Evolutionary conservation across 1,139 yeast species (phyloP).

Genomic region (Kurtzmaniella quercitrusa): DNA sequence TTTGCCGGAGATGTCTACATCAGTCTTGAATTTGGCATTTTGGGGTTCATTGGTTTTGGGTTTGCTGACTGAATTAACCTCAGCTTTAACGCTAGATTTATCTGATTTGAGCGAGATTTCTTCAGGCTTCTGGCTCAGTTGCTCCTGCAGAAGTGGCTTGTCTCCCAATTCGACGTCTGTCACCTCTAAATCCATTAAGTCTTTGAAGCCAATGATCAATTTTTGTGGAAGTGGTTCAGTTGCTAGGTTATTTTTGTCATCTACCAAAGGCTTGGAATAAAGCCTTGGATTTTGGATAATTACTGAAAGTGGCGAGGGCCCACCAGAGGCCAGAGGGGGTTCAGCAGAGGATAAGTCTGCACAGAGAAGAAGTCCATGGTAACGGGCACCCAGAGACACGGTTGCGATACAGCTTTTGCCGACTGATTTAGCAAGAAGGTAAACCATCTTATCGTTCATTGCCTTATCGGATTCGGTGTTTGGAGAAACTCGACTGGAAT

Average conservation of each 20-base stretch:
- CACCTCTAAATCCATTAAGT: constrained; percentile 60
- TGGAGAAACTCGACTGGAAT: background rate
- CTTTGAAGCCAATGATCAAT: constrained; percentile 53
- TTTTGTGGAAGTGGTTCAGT: constrained; percentile 37
- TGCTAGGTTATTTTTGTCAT: constrained; percentile 28
- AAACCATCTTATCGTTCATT: constrained; percentile 44
- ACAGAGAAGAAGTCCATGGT: constrained; percentile 53
- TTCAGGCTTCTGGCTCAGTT: too few species aligned
- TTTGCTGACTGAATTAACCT: constrained; percentile 7
- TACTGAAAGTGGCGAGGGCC: constrained; percentile 38
- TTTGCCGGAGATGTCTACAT: constrained; percentile 68
- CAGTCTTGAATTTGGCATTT: constrained; percentile 61
- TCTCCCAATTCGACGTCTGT: constrained; percentile 34
- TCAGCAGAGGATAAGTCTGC: constrained; percentile 23
- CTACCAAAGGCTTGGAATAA: constrained; percentile 28
- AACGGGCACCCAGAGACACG: constrained; percentile 57
- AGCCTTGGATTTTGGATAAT: constrained; percentile 46
- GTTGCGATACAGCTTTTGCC: constrained; percentile 59
- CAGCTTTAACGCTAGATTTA: background rate
- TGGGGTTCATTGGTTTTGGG: constrained; percentile 8
- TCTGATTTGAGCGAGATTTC: background rate
- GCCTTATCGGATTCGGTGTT: constrained; percentile 5
- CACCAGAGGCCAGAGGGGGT: constrained; percentile 2
- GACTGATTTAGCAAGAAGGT: constrained; percentile 48
- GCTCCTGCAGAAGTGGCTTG: too few species aligned